Conservation (phyloP, 805 yeast species). For the Debaryomyces maramus region DNA sequence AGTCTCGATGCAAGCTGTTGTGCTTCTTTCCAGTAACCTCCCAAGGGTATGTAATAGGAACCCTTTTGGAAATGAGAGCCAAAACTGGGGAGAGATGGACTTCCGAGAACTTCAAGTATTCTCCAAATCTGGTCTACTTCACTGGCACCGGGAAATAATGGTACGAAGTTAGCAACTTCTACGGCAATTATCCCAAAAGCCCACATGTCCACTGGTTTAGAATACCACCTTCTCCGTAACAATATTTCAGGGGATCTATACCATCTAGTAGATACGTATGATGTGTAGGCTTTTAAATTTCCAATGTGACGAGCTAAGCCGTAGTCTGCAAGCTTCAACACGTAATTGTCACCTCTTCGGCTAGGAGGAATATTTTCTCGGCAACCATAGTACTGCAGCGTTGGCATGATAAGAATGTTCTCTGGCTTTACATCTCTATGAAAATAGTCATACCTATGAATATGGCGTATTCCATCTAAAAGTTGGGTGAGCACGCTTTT, state of each 20-base stretch:
- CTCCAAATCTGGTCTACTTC: conserved; percentile 78
- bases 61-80: conserved; percentile 10
- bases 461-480: conserved; percentile 75
- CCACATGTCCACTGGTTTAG: conserved; percentile 79
- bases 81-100: conserved; percentile 50
- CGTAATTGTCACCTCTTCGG: conserved; percentile 47
- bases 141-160: conserved; percentile 81
- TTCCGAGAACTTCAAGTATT: conserved; percentile 68
- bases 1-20: conserved; percentile 48
- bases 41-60: conserved; percentile 43
- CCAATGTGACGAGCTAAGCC: conserved; percentile 68
- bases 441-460: conserved; percentile 65
- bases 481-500: conserved; percentile 71
- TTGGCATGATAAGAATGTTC: conserved; percentile 71
- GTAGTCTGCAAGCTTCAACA: conserved; percentile 76
- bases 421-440: conserved; percentile 96
- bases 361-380: conserved; percentile 38
- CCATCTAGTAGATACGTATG: conserved; percentile 84
- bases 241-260: conserved; percentile 81
- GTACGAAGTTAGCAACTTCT: conserved; percentile 69
- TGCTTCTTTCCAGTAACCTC: conserved; percentile 77
- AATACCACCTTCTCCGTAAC: conserved; percentile 59
- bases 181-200: conserved; percentile 80
- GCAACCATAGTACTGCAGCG: conserved; percentile 52
- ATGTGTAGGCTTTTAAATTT: conserved; percentile 59